phyloP scores from a whole-genome alignment of 345 rosid genomes.

The Odontarrhena argentea region DNA sequence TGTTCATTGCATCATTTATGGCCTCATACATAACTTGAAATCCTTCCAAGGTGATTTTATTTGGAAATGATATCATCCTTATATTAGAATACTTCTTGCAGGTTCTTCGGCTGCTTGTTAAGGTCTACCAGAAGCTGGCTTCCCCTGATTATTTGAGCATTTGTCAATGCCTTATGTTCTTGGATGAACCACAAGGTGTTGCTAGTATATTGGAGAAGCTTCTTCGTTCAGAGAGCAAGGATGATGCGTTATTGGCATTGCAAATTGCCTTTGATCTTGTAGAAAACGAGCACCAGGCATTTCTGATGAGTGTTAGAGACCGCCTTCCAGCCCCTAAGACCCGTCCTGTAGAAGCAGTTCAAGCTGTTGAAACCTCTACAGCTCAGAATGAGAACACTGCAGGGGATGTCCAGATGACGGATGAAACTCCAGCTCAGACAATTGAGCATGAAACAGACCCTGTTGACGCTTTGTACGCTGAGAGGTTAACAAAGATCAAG shows the following conservation, averaged over 20 bases:
- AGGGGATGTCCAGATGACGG: constrained; percentile 84
- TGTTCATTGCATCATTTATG: not conserved
- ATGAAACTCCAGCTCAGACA: constrained; percentile 57
- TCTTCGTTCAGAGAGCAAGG: constrained; percentile 77
- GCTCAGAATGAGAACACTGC: constrained; percentile 59
- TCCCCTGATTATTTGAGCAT: constrained; percentile 95
- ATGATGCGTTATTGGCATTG: constrained; percentile 83
- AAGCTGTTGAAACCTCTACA: constrained; percentile 50
- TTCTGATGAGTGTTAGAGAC: constrained; percentile 88
- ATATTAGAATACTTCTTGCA: constrained; percentile 39
- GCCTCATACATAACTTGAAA: not conserved
- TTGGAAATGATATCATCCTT: not conserved
- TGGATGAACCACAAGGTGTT: constrained; percentile 88
- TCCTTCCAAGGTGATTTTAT: not conserved
- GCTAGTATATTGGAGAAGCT: constrained; percentile 91
- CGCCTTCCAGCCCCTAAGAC: constrained; percentile 73
- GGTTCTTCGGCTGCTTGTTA: constrained; percentile 91
- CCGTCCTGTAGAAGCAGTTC: constrained; percentile 55
- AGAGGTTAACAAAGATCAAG: constrained; percentile 76
- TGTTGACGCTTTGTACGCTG: constrained; percentile 65
- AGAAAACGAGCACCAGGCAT: constrained; percentile 98
- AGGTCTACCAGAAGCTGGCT: constrained; percentile 81
- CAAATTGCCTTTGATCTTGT: constrained; percentile 97
- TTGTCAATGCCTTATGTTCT: constrained; percentile 97
- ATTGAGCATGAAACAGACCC: constrained; percentile 58